Evolutionary conservation across 2,329 filamentous ascomycete species (phyloP).

Genomic region (Zymoseptoria ardabiliae): DNA sequence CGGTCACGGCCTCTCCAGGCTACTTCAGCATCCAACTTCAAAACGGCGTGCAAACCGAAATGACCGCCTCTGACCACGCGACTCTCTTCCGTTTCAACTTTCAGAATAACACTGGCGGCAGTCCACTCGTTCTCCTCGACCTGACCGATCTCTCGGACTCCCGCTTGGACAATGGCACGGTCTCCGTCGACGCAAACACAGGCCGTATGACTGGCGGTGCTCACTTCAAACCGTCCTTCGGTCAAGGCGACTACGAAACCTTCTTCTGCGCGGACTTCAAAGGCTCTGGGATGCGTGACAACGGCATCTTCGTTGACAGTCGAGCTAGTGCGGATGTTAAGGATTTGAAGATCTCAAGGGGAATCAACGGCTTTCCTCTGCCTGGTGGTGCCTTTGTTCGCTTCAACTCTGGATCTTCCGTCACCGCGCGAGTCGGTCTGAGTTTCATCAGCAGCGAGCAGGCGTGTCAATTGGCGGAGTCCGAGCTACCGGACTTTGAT

Average conservation of each 20-base stretch:
- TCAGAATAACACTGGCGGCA: conserved; percentile 29
- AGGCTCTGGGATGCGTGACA: conserved; percentile 40
- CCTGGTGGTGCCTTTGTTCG: conserved; percentile 35
- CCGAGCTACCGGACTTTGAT: conserved; percentile 54
- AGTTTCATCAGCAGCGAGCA: conserved; percentile 57
- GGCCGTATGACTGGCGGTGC: conserved; percentile 53
- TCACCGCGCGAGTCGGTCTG: conserved; percentile 54
- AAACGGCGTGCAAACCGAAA: conserved; percentile 51
- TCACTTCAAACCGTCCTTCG: conserved; percentile 54
- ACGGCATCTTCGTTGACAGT: conserved; percentile 46
- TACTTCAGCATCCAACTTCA: conserved; percentile 52
- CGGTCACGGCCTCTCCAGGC: conserved; percentile 49
- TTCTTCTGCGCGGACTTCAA: conserved; percentile 56
- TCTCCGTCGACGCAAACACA: conserved; percentile 45
- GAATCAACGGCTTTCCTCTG: conserved; percentile 33
- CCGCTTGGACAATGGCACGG: conserved; percentile 47
- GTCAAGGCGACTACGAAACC: conserved; percentile 48
- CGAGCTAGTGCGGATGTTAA: conserved; percentile 41
- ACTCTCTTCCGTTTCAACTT: conserved; percentile 56
- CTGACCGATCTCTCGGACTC: conserved; percentile 51
- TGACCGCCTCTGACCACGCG: conserved; percentile 52
- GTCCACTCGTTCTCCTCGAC: conserved; percentile 52
- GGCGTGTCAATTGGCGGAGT: conserved; percentile 53
- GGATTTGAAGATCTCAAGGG: conserved; percentile 26
- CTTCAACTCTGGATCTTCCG: conserved; percentile 37